These are phyloP conservation scores for Fraxinus nigra DNA, from an alignment of 305 asterid genomes.

Conservation along the genomic window DNA sequence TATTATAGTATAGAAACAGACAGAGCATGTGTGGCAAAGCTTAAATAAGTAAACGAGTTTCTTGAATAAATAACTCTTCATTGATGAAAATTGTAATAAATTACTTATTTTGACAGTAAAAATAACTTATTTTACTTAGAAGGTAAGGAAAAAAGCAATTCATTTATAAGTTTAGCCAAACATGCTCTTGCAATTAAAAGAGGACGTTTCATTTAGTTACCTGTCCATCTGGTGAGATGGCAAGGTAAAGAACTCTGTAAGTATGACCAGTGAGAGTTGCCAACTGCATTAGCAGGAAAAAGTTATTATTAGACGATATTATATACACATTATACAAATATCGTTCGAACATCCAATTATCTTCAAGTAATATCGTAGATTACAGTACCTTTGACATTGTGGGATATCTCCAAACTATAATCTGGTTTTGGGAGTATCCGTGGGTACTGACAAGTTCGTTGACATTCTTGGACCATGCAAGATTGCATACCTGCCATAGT, in stretches of 20 bases:
- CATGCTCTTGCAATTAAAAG: neutral
- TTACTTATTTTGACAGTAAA: neutral
- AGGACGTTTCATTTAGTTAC: constrained; percentile 29
- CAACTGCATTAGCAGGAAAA: constrained; percentile 50
- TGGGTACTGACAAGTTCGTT: constrained; percentile 97
- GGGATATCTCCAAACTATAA: constrained; percentile 91
- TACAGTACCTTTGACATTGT: constrained; percentile 82
- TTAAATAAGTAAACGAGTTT: neutral
- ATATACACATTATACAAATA: constrained; percentile 2
- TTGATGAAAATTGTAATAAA: neutral
- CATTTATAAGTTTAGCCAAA: neutral
- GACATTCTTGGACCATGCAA: constrained; percentile 97
- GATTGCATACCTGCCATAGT: constrained; percentile 85
- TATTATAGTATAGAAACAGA: neutral
- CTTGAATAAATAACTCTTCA: neutral
- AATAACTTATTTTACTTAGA: neutral
- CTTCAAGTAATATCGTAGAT: constrained; percentile 5
- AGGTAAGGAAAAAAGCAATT: neutral
- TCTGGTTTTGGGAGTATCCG: constrained; percentile 97
- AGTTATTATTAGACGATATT: constrained; percentile 4
- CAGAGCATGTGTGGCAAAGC: neutral
- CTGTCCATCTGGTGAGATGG: constrained; percentile 99
- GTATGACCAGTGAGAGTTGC: constrained; percentile 94
- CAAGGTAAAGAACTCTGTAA: constrained; percentile 85
- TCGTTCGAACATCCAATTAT: neutral